A percentile compares a stretch with the other conserved stretches of the same genome.
These are phyloP conservation scores for Termitomyces bulborhizus DNA, from an alignment of 768 basidiomycete species.

Conservation along the genomic window DNA sequence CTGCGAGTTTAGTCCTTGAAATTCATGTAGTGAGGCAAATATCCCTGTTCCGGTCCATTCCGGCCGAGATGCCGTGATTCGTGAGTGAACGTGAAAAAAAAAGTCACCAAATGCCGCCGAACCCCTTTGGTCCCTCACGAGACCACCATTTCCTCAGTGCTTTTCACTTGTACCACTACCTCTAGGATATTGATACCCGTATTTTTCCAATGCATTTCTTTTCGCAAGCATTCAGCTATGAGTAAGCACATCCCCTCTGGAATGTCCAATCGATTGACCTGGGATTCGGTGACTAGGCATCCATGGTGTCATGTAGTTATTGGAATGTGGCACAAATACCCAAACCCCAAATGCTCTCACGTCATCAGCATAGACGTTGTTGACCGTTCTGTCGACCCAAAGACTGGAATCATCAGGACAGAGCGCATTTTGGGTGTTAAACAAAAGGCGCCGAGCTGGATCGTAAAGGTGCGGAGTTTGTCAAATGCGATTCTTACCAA, in stretches of 20 bases:
- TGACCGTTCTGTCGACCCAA: conserved; percentile 76
- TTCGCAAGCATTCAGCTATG: conserved; percentile 77
- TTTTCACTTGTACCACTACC: conserved; percentile 23
- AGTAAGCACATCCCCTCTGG: conserved; percentile 46
- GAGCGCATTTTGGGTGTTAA: conserved; percentile 89
- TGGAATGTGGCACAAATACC: conserved; percentile 95
- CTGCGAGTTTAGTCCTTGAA: background rate
- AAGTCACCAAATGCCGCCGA: background rate
- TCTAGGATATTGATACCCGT: conserved; percentile 19
- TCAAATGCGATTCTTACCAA: background rate
- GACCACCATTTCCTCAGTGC: conserved; percentile 7
- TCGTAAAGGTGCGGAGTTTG: conserved; percentile 67
- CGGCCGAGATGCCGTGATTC: conserved; percentile 13
- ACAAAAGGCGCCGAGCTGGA: conserved; percentile 89
- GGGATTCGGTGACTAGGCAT: conserved; percentile 44
- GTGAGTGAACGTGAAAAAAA: conserved; percentile 2
- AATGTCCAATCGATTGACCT: conserved; percentile 9
- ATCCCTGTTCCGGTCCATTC: conserved; percentile 8
- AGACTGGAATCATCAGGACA: conserved; percentile 85
- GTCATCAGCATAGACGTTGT: conserved; percentile 84
- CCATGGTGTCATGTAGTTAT: conserved; percentile 88
- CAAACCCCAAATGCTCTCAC: conserved; percentile 87
- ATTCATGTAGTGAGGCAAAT: background rate
- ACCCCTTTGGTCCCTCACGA: conserved; percentile 5
- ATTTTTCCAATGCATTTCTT: conserved; percentile 70